These are phyloP conservation scores for Fusarium hostae DNA, from an alignment of 2,329 filamentous ascomycete genomes.

Conservation along the genomic window DNA sequence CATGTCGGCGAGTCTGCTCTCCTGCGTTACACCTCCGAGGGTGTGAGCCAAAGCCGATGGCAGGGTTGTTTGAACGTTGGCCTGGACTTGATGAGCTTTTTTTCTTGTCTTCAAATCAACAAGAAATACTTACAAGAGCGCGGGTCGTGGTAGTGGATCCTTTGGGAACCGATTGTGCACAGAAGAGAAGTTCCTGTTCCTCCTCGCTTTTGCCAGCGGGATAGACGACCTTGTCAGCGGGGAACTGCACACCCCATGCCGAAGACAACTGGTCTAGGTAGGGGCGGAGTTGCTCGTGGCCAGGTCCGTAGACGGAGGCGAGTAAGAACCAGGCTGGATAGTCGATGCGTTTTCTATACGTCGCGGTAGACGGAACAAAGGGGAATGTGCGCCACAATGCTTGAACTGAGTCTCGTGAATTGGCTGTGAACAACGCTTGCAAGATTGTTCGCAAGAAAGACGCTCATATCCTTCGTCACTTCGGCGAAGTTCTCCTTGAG, in stretches of 20 bases:
- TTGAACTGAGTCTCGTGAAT: accelerated
- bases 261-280: not conserved
- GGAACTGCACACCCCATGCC: not conserved
- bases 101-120: too few species aligned
- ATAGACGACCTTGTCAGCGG: not conserved
- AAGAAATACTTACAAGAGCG: too few species aligned
- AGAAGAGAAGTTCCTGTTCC: not conserved
- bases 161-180: too few species aligned
- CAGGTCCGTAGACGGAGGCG: not conserved
- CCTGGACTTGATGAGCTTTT: too few species aligned
- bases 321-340: not conserved
- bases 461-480: not conserved
- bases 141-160: too few species aligned
- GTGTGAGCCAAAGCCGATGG: too few species aligned
- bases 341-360: not conserved
- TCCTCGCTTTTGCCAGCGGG: not conserved
- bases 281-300: not conserved
- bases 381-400: accelerated
- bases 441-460: not conserved
- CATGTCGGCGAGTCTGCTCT: not conserved
- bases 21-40: too few species aligned
- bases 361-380: not conserved
- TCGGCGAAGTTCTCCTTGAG: accelerated
- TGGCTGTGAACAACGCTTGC: not conserved
- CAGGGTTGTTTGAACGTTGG: too few species aligned